A percentile compares a stretch with the other conserved stretches of the same genome.
phyloP scores from a whole-genome alignment of 1,139 yeast species.

The Komagataea norvegica region DNA sequence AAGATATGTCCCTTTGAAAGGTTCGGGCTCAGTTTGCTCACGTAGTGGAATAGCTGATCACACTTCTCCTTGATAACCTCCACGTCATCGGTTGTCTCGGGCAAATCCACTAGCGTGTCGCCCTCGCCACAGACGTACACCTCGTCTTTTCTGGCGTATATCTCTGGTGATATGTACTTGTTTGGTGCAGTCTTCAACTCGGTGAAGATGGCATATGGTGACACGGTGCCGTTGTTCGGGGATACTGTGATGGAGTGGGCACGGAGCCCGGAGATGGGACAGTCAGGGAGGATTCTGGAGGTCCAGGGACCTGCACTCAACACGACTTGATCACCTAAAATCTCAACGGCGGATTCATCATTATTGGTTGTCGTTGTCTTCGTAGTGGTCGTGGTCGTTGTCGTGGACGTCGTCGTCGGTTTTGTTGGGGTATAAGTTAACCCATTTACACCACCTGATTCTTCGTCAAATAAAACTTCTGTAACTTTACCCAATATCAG shows the following conservation, averaged over 20 bases:
- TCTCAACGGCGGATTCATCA: no score
- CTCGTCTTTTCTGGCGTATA: conserved; percentile 92
- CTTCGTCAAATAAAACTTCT: conserved; percentile 57
- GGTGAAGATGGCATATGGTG: conserved; percentile 92
- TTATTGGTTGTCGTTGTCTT: no score
- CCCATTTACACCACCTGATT: conserved; percentile 63
- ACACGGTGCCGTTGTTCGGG: conserved; percentile 69
- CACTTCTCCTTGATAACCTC: conserved; percentile 84
- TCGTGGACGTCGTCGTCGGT: no score
- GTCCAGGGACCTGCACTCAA: conserved; percentile 97
- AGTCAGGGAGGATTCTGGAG: conserved; percentile 78
- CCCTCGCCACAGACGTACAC: conserved; percentile 98
- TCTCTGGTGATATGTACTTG: conserved; percentile 81
- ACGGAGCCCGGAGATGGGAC: conserved; percentile 87
- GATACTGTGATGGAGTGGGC: conserved; percentile 93
- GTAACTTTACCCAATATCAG: conserved; percentile 79
- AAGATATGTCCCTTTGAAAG: conserved; percentile 71
- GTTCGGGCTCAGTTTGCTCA: conserved; percentile 70
- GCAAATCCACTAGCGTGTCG: conserved; percentile 82
- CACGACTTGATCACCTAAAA: conserved; percentile 72
- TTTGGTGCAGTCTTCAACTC: conserved; percentile 68
- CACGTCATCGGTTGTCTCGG: conserved; percentile 92
- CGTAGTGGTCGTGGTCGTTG: no score
- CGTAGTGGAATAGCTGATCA: conserved; percentile 80
- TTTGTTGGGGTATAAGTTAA: conserved; percentile 59